A percentile compares a stretch with the other conserved stretches of the same genome.
Evolutionary conservation across 352 stramenopile genomes (phyloP).

Genomic region (Phytophthora syringae): DNA sequence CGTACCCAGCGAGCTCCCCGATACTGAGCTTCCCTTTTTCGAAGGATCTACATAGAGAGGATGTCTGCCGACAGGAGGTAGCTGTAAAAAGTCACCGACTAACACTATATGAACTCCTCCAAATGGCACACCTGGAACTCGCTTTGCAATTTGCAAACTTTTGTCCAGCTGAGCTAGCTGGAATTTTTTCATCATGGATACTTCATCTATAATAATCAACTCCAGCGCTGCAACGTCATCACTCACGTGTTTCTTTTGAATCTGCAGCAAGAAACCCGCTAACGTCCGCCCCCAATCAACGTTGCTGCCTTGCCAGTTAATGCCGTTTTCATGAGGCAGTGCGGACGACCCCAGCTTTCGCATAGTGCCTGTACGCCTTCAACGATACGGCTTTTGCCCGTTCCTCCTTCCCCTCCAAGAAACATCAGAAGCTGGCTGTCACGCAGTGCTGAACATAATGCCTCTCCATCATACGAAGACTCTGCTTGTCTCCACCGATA

Average conservation of each 20-base stretch:
- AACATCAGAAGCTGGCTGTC: background rate
- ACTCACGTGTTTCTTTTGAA: background rate
- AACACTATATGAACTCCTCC: too few relatives aligned
- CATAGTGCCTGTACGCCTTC: background rate
- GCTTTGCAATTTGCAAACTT: background rate
- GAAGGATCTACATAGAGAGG: constrained; percentile 1
- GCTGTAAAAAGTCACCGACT: constrained; percentile 5
- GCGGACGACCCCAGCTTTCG: too few relatives aligned
- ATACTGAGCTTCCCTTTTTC: background rate
- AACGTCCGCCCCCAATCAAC: background rate
- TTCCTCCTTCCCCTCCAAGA: background rate
- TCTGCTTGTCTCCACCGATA: background rate
- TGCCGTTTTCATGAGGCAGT: too few relatives aligned
- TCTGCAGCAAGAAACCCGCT: background rate
- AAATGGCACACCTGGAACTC: too few relatives aligned
- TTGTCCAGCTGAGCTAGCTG: constrained; percentile 8
- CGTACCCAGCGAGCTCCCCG: background rate
- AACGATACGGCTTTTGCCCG: background rate
- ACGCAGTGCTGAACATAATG: background rate
- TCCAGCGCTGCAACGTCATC: background rate
- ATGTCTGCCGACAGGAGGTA: constrained; percentile 2
- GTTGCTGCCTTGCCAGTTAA: too few relatives aligned
- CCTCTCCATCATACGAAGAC: too few relatives aligned
- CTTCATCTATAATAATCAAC: background rate
- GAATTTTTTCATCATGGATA: constrained; percentile 6